A percentile compares a stretch with the other conserved stretches of the same genome.
Conservation (phyloP, 2,329 filamentous ascomycete species). For the Claviceps sorghi region DNA sequence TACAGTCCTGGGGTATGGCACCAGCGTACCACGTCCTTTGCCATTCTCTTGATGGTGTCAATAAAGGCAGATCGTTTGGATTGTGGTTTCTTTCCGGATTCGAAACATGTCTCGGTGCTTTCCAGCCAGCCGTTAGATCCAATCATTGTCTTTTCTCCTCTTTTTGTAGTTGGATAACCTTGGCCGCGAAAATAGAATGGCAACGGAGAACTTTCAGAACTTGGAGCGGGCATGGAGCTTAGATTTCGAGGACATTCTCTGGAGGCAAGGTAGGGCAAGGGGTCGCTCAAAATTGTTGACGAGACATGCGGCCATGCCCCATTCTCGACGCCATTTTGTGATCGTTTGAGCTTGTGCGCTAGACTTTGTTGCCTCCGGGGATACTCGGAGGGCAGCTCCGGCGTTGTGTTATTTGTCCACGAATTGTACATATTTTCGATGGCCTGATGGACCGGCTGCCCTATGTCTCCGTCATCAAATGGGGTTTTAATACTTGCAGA, state of each 20-base stretch:
- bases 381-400: slow-evolving; percentile 9
- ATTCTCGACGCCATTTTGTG: slow-evolving; percentile 16
- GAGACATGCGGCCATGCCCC: slow-evolving; percentile 2
- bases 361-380: slow-evolving; percentile 6
- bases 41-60: slow-evolving; percentile 35
- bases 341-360: slow-evolving; percentile 12
- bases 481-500: background rate
- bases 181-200: slow-evolving; percentile 26
- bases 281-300: background rate
- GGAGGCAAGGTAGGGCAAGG: background rate
- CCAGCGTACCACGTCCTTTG: slow-evolving; percentile 35
- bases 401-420: slow-evolving; percentile 10
- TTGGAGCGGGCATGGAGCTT: slow-evolving; percentile 4
- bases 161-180: slow-evolving; percentile 24
- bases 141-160: slow-evolving; percentile 36
- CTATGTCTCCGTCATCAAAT: background rate
- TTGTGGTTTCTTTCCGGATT: slow-evolving; percentile 13
- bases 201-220: slow-evolving; percentile 26
- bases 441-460: slow-evolving; percentile 6
- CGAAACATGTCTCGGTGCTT: slow-evolving; percentile 17
- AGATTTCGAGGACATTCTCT: background rate
- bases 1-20: background rate
- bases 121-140: slow-evolving; percentile 44
- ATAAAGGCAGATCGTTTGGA: slow-evolving; percentile 29
- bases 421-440: slow-evolving; percentile 11